phyloP scores from a whole-genome alignment of 371 early-diverging fungal species.

The Mucor racemosus region DNA sequence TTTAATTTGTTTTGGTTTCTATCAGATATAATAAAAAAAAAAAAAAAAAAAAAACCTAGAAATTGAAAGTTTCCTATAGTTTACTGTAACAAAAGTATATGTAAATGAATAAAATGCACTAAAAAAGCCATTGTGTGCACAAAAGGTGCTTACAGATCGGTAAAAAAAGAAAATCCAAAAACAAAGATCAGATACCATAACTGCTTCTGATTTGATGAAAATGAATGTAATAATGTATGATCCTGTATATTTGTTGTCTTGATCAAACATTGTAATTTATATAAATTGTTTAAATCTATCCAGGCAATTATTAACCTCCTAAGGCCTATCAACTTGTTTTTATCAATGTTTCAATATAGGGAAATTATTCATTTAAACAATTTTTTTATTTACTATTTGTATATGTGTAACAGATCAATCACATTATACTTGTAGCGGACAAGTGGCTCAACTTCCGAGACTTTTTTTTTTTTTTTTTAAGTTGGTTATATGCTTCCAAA shows the following conservation, averaged over 20 bases:
- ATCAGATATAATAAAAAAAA: too few relatives aligned
- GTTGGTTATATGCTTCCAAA: background rate
- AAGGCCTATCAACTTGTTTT: too few relatives aligned
- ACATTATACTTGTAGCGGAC: background rate
- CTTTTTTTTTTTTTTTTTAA: background rate
- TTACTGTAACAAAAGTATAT: too few relatives aligned
- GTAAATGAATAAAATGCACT: too few relatives aligned
- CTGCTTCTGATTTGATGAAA: background rate
- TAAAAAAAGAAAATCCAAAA: background rate
- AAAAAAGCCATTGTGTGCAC: too few relatives aligned
- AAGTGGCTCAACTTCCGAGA: conserved; percentile 3
- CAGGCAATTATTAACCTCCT: too few relatives aligned
- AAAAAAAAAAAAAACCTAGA: too few relatives aligned
- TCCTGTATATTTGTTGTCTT: background rate
- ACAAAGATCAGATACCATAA: background rate
- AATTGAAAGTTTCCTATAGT: too few relatives aligned
- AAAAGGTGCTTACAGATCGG: too few relatives aligned
- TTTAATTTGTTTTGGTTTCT: background rate
- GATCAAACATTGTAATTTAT: background rate
- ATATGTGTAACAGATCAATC: conserved; percentile 4
- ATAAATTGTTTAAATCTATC: background rate
- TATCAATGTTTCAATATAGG: too few relatives aligned
- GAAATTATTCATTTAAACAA: background rate
- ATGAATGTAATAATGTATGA: background rate
- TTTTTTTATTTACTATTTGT: background rate